Evolutionary conservation across 139 green algal species (phyloP).

Genomic region (Chlamydomonas asymmetrica): DNA sequence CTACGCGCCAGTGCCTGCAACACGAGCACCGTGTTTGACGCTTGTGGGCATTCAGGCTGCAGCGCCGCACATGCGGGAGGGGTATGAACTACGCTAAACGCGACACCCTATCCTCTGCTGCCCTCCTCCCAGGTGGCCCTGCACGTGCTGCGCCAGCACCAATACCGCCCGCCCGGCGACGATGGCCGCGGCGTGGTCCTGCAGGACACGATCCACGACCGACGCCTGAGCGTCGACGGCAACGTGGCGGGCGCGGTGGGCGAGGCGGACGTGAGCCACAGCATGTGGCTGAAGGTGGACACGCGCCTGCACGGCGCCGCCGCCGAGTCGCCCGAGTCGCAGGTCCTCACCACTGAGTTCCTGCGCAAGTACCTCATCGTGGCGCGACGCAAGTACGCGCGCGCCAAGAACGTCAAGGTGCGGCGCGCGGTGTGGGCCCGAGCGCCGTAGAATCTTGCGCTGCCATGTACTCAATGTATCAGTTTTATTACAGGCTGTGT

Average conservation of each 20-base stretch:
- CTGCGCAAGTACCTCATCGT: conserved; percentile 79
- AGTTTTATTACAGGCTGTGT: too few relatives aligned
- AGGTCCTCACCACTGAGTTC: conserved; percentile 67
- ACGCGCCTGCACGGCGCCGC: conserved; percentile 67
- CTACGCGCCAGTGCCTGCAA: too few relatives aligned
- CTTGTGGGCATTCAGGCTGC: too few relatives aligned
- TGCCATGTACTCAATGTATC: too few relatives aligned
- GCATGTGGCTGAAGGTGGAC: conserved; percentile 83
- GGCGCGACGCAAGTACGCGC: conserved; percentile 44
- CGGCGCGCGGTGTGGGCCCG: too few relatives aligned
- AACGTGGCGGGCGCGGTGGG: conserved; percentile 4
- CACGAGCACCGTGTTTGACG: too few relatives aligned
- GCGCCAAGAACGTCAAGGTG: conserved; percentile 21
- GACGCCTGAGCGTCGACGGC: conserved; percentile 23
- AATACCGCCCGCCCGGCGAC: conserved; percentile 78
- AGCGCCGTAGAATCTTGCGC: too few relatives aligned
- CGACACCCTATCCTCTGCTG: neutral
- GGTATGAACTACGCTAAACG: too few relatives aligned
- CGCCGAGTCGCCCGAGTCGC: conserved; percentile 16
- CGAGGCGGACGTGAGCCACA: too few relatives aligned
- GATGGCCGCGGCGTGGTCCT: conserved; percentile 30
- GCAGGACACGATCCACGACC: conserved; percentile 51
- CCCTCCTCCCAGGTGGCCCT: conserved; percentile 49
- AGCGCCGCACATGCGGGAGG: too few relatives aligned
- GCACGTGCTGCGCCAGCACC: conserved; percentile 83